Base-by-base conservation (phyloP, 129 eudicot genomes). In the Scalesia atractyloides region DNA sequence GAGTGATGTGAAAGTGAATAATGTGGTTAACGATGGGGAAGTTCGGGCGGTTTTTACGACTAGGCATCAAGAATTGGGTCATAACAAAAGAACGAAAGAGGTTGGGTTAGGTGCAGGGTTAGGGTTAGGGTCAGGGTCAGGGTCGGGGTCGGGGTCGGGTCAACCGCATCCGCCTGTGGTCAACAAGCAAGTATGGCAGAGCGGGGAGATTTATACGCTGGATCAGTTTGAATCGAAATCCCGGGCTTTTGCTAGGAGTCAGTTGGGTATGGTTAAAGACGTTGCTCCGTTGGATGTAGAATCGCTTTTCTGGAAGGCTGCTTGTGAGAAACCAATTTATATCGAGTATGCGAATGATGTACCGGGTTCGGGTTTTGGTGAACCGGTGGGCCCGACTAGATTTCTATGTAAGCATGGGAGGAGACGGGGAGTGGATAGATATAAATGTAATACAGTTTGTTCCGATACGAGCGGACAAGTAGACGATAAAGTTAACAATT, bases 311-410 rank as follows among this genome's bases (percentile, higher is more conserved):
- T 94, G 99, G 99, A 81, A 86, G 74, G 87, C 97, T 4, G 84
- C 93, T 10, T 74, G 69, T 22, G 96, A 94, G 72, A 90, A 88
- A 77, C 99, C 99, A 56, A 83, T 94, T 54, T 88, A 88, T 70
- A 69, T 94, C 0, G 99, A 94, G 71, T 94, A 94, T 82, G 99
- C 99, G 34, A 94, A 94, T 76, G 99, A 94, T 83, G 97, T 94
- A 54, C 99, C 99, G 14, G 99, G 99, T 11, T 94, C 99, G 9
- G 99, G 90, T 0, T 94, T 94, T 78, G 88, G 88, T 53, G 96
- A 90, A 59, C 99, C 97, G 0, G 96, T 82, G 65, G 84, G 84
- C 7, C 13, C 77, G 33, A 59, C 84, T 57, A 79, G 79, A 36
- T 79, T 77, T 74, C 73, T 81, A 56, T 76, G 30, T 68, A 77